Evolutionary conservation across 495 filamentous ascomycete species (phyloP).

Genomic region (Sphaerosporella brunnea): DNA sequence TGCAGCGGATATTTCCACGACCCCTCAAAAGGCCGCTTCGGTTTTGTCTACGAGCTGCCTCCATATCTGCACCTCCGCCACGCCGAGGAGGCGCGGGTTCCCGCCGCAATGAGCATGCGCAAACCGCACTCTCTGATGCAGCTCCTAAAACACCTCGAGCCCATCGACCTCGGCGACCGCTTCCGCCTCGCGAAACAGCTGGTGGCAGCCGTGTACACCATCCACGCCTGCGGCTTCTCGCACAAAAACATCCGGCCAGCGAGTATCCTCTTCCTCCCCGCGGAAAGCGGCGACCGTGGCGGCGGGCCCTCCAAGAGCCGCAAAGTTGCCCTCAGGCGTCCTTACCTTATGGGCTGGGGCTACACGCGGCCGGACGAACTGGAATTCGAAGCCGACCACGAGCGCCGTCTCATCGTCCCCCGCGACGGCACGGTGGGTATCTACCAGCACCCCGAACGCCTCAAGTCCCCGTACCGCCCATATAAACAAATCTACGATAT

Average conservation of each 20-base stretch:
- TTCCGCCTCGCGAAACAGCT: constrained; percentile 27
- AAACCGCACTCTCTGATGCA: neutral
- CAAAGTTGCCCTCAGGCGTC: constrained; percentile 9
- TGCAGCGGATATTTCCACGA: constrained; percentile 12
- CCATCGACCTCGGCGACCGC: constrained; percentile 17
- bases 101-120: neutral
- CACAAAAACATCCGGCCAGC: constrained; percentile 33
- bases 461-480: constrained; percentile 10
- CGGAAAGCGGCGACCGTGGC: neutral
- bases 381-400: neutral
- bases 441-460: constrained; percentile 40
- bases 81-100: neutral
- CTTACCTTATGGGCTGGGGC: constrained; percentile 20
- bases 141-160: neutral
- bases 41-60: constrained; percentile 8
- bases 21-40: neutral
- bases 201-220: constrained; percentile 27
- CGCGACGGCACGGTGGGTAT: neutral
- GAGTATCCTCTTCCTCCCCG: constrained; percentile 25
- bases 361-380: constrained; percentile 14
- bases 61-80: neutral
- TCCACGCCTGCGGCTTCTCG: constrained; percentile 31
- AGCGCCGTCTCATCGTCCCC: neutral
- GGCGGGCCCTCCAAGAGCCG: constrained; percentile 5
- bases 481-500: constrained; percentile 25